Percentiles rank a stretch among this genome's conserved stretches.
These are phyloP conservation scores for Colletotrichum lindemuthianum DNA, from an alignment of 2,329 filamentous ascomycete genomes.

Conservation along the genomic window DNA sequence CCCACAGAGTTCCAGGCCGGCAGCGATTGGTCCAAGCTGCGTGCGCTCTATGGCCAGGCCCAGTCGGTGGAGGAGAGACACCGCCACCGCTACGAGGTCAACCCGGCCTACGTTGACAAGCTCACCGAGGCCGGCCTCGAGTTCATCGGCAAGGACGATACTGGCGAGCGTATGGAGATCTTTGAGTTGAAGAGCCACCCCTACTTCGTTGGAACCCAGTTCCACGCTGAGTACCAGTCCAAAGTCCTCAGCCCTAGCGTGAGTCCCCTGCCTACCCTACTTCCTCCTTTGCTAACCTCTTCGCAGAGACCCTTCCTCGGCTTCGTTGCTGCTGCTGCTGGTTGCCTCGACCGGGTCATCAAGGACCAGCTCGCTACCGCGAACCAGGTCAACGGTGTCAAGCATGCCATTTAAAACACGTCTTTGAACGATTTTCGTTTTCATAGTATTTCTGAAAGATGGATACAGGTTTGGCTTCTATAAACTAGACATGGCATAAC, in stretches of 20 bases:
- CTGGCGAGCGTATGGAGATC: conserved; percentile 83
- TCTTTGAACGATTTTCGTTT: too few relatives aligned
- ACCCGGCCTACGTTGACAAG: conserved; percentile 77
- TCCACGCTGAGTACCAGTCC: conserved; percentile 86
- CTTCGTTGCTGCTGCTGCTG: conserved; percentile 82
- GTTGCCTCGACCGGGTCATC: conserved; percentile 64
- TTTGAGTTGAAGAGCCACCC: conserved; percentile 85
- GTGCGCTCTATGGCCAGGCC: conserved; percentile 74
- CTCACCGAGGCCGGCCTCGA: conserved; percentile 76
- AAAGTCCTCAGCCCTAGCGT: conserved; percentile 76
- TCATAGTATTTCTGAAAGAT: too few relatives aligned
- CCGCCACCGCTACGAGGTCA: conserved; percentile 91
- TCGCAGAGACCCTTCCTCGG: conserved; percentile 73
- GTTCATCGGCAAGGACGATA: conserved; percentile 84
- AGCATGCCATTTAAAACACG: conserved; percentile 28
- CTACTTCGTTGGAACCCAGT: conserved; percentile 86
- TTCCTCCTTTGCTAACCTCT: conserved; percentile 43
- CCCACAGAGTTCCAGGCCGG: conserved; percentile 79
- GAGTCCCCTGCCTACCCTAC: conserved; percentile 49
- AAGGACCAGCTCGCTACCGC: conserved; percentile 39
- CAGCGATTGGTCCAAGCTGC: conserved; percentile 82
- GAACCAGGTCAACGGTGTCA: conserved; percentile 29
- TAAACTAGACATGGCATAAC: too few relatives aligned
- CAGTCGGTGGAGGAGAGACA: conserved; percentile 76
- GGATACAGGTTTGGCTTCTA: too few relatives aligned